phyloP scores from a whole-genome alignment of 345 rosid species.

The Diplotaxis tenuifolia region DNA sequence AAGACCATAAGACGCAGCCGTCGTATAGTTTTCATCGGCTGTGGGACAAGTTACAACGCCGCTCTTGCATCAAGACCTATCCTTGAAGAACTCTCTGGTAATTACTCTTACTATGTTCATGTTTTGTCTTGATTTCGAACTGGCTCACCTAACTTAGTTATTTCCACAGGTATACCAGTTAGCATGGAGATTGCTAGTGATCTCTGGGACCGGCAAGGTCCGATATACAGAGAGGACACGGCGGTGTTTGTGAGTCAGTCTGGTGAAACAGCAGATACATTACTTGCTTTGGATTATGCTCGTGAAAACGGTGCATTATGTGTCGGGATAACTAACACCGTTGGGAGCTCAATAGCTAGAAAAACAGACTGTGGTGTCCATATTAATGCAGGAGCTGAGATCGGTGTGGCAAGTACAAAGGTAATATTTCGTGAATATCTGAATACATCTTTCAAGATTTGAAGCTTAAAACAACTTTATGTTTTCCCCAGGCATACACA shows the following conservation, averaged over 20 bases:
- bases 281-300: constrained; percentile 82
- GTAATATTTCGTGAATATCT: constrained; percentile 37
- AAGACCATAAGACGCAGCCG: constrained; percentile 90
- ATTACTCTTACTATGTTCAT: constrained; percentile 22
- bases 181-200: constrained; percentile 99
- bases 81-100: constrained; percentile 94
- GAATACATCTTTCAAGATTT: background rate
- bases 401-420: constrained; percentile 98
- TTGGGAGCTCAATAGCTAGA: constrained; percentile 94
- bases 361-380: constrained; percentile 89
- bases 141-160: background rate
- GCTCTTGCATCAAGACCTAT: constrained; percentile 96
- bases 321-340: constrained; percentile 95
- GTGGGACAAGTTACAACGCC: constrained; percentile 97
- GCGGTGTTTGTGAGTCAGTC: constrained; percentile 98
- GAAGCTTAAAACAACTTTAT: background rate
- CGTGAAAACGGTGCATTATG: constrained; percentile 84
- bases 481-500: constrained; percentile 69
- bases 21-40: constrained; percentile 86
- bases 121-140: background rate
- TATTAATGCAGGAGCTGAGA: constrained; percentile 94
- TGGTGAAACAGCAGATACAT: constrained; percentile 98
- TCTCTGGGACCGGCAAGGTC: constrained; percentile 89
- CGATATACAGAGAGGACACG: constrained; percentile 95
- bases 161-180: constrained; percentile 73